Evolutionary conservation across 257 asterid genomes (phyloP).

Genomic region (Cinchona pubescens): DNA sequence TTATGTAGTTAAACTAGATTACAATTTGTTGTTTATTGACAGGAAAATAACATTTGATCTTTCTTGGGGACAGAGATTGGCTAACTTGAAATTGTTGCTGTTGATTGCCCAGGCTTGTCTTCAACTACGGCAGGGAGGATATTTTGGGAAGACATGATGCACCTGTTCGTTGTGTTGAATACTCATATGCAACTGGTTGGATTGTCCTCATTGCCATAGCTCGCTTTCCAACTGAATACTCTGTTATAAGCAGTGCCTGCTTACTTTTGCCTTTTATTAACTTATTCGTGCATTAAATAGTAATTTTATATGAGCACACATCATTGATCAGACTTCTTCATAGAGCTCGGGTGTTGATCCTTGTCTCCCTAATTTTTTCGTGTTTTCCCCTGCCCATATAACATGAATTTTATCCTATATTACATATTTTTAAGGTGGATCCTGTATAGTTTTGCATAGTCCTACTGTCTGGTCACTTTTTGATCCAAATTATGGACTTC

Average conservation of each 20-base stretch:
- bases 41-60: background rate
- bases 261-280: background rate
- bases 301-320: background rate
- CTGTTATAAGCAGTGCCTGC: background rate
- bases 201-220: conserved; percentile 11
- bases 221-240: background rate
- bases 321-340: background rate
- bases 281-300: background rate
- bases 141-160: conserved; percentile 72
- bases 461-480: background rate
- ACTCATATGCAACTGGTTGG: conserved; percentile 76
- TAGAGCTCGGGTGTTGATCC: background rate
- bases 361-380: background rate
- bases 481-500: background rate
- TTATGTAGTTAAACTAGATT: background rate
- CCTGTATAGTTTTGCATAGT: background rate
- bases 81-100: conserved; percentile 11
- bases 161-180: conserved; percentile 79
- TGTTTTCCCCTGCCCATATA: background rate
- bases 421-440: background rate
- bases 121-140: conserved; percentile 65
- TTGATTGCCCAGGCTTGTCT: conserved; percentile 53
- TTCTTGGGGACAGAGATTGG: too few species aligned
- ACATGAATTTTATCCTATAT: background rate
- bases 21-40: background rate